Conservation (phyloP, 495 filamentous ascomycete genomes). For the Monascus purpureus region DNA sequence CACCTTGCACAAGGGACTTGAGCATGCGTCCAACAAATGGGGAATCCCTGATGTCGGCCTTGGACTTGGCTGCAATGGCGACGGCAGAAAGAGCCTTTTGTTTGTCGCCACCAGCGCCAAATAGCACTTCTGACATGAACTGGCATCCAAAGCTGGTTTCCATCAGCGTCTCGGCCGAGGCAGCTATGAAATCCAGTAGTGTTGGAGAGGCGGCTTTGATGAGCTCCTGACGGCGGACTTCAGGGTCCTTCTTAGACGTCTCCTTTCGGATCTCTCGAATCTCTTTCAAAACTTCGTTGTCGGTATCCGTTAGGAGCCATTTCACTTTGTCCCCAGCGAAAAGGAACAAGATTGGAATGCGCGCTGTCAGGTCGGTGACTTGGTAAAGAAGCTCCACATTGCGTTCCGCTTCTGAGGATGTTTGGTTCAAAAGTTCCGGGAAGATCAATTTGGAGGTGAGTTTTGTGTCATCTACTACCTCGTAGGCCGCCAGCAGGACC, state of each 20-base stretch:
- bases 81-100: slow-evolving; percentile 52
- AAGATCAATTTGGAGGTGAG: slow-evolving; percentile 75
- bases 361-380: slow-evolving; percentile 55
- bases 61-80: slow-evolving; percentile 50
- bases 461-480: slow-evolving; percentile 87
- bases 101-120: slow-evolving; percentile 65
- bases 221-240: slow-evolving; percentile 60
- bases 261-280: slow-evolving; percentile 59
- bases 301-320: slow-evolving; percentile 48
- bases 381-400: slow-evolving; percentile 47
- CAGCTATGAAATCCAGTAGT: slow-evolving; percentile 58
- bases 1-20: slow-evolving; percentile 77
- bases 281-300: slow-evolving; percentile 53
- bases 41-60: slow-evolving; percentile 41
- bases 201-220: slow-evolving; percentile 40
- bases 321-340: slow-evolving; percentile 59
- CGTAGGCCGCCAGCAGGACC: slow-evolving; percentile 69
- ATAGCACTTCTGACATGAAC: slow-evolving; percentile 67
- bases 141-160: slow-evolving; percentile 72
- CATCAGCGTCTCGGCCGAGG: slow-evolving; percentile 50
- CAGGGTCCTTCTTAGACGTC: slow-evolving; percentile 85
- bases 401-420: slow-evolving; percentile 38
- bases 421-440: slow-evolving; percentile 62
- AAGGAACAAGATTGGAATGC: slow-evolving; percentile 70
- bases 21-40: slow-evolving; percentile 71